Evolutionary conservation across 306 rosid species (phyloP).

Genomic region (Parietaria judaica): DNA sequence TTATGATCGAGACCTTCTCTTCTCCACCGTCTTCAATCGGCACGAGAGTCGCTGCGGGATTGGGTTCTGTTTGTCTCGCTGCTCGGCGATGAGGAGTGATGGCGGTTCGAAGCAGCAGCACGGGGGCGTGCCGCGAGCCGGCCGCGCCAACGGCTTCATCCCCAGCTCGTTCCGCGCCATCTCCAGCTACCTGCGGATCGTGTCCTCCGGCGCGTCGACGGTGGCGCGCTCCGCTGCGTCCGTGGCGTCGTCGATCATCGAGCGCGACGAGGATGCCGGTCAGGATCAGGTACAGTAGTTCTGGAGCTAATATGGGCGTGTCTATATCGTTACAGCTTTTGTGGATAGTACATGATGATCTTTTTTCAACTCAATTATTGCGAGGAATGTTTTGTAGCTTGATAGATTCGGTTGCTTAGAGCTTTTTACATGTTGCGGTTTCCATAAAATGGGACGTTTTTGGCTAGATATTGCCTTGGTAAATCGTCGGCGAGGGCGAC

Average conservation of each 20-base stretch:
- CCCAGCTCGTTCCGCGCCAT: conserved; percentile 79
- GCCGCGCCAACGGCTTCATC: conserved; percentile 55
- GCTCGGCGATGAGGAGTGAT: conserved; percentile 90
- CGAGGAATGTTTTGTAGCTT: conserved; percentile 7
- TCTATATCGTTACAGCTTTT: too few species aligned
- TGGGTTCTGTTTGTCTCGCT: conserved; percentile 20
- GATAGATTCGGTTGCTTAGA: conserved; percentile 2
- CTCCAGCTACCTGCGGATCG: conserved; percentile 77
- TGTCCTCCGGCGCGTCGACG: conserved; percentile 88
- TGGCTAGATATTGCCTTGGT: not conserved
- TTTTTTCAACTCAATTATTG: conserved; percentile 13
- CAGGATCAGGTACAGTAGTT: conserved; percentile 62
- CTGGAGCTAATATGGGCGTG: too few species aligned
- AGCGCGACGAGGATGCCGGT: conserved; percentile 59
- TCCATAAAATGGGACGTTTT: conserved; percentile 12
- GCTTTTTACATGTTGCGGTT: conserved; percentile 11
- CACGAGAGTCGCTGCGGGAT: conserved; percentile 26
- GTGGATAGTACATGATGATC: not conserved
- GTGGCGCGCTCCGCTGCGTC: conserved; percentile 94
- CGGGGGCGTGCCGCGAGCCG: conserved; percentile 40
- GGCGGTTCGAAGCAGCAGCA: conserved; percentile 65
- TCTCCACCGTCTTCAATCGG: conserved; percentile 11
- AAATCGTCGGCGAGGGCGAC: not conserved
- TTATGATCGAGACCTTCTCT: conserved; percentile 51
- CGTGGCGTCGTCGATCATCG: conserved; percentile 81